Evolutionary conservation across 345 rosid species (phyloP), one percentile per base, ranked within the genome.

Genomic region (Trapa bicornis): DNA sequence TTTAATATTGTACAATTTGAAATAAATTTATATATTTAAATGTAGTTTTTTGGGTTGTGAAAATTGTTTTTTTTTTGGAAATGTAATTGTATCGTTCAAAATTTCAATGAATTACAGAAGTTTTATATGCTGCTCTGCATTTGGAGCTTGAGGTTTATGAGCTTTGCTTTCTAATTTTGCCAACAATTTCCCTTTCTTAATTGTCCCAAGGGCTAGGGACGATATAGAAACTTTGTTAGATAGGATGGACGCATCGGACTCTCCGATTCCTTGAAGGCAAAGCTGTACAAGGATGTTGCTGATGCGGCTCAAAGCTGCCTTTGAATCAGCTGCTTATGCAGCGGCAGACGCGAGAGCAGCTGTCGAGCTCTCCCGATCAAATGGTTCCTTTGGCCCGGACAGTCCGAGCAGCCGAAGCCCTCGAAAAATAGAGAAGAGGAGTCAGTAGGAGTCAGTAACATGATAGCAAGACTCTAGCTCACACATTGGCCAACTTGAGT

Each of bases 241-340:
- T 52, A 60, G 32, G 2, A 16, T 6, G 66, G 65, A 60, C 14
- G 57, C 33, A 70, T 61, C 17, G 79, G 57, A 3, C 65, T 76
- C 36, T 67, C 80, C 39, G 85, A 81, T 67, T 77, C 85, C 29
- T 9, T 29, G 5, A 68, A 72, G 71, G 33, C 65, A 54, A 82
- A 72, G 72, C 79, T 74, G 80, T 94, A 87, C 81, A 87, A 48
- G 79, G 91, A 86, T 73, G 96, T 91, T 3, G 89, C 96, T 70
- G 95, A 85, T 80, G 99, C 99, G 38, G 99, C 99, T 68, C 95
- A 22, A 87, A 79, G 96, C 87, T 48, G 99, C 99, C 17, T 91
- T 87, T 54, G 83, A 83, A 79, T 82, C 96, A 1, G 97, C 99
- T 22, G 93, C 86, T 65, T 69, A 82, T 66, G 99, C 96, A 1